These are phyloP conservation scores for Penicillium canescens DNA, from an alignment of 495 filamentous ascomycete genomes.

Conservation along the genomic window DNA sequence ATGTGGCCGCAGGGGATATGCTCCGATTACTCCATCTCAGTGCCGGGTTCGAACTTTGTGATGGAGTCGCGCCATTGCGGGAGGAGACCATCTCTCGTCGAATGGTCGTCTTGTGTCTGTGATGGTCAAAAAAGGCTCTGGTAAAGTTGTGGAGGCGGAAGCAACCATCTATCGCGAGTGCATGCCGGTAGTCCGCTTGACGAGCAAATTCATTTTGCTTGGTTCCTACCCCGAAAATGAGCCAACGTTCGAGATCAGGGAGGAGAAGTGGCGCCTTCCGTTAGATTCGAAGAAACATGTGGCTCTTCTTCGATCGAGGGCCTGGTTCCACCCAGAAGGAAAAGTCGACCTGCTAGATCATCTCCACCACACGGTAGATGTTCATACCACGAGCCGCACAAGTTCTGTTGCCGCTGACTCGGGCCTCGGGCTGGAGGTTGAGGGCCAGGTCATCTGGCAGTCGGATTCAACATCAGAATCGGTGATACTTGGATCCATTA, in stretches of 20 bases:
- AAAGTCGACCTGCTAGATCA: background rate
- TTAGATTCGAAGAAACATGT: conserved; percentile 13
- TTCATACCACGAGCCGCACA: background rate
- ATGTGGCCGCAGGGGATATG: conserved; percentile 26
- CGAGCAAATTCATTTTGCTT: conserved; percentile 29
- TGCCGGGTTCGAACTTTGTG: conserved; percentile 26
- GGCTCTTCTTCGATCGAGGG: conserved; percentile 12
- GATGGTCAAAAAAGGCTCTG: conserved; percentile 3
- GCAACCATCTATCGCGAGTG: conserved; percentile 24
- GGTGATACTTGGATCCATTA: background rate
- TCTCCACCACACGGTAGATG: background rate
- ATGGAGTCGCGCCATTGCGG: conserved; percentile 17
- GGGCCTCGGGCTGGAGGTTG: background rate
- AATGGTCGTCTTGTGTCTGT: conserved; percentile 19
- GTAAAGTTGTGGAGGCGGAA: conserved; percentile 26
- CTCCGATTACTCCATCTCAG: conserved; percentile 35
- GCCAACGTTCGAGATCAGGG: conserved; percentile 14
- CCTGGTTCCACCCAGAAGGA: background rate
- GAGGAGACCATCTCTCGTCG: conserved; percentile 25
- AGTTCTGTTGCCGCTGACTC: background rate
- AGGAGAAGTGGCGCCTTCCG: conserved; percentile 13
- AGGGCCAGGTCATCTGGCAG: background rate
- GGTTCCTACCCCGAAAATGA: conserved; percentile 10
- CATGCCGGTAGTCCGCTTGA: conserved; percentile 23
- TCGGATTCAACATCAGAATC: background rate